A percentile compares a stretch with the other conserved stretches of the same genome.
These are phyloP conservation scores for Aureobasidium uvarum DNA, from an alignment of 2,329 filamentous ascomycete species.

Conservation along the genomic window DNA sequence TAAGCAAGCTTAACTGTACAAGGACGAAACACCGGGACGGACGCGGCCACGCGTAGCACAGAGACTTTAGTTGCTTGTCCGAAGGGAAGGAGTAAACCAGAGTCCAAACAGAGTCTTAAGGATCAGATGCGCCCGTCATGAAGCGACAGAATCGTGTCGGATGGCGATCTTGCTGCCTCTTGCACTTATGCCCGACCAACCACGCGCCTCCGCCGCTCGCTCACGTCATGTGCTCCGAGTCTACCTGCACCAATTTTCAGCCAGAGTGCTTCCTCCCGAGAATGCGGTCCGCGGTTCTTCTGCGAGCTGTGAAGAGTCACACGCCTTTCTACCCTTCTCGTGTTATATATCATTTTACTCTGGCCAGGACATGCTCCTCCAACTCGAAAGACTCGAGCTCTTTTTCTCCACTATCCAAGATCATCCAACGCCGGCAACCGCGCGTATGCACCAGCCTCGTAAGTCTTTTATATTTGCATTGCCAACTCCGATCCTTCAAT, in stretches of 20 bases:
- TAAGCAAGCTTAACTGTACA: slow-evolving; percentile 1
- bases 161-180: slow-evolving; percentile 19
- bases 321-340: no score
- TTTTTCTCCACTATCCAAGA: no score
- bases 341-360: background rate
- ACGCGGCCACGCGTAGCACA: slow-evolving; percentile 17
- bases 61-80: background rate
- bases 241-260: slow-evolving; percentile 11
- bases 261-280: slow-evolving; percentile 13
- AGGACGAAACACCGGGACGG: background rate
- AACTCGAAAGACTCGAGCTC: background rate
- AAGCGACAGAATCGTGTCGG: slow-evolving; percentile 12
- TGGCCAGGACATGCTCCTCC: background rate
- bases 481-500: slow-evolving; percentile 19
- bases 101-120: slow-evolving; percentile 22
- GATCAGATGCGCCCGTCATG: slow-evolving; percentile 22
- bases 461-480: slow-evolving; percentile 3
- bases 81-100: background rate
- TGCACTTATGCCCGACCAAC: slow-evolving; percentile 24
- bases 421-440: background rate
- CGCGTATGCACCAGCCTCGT: slow-evolving; percentile 20
- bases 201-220: slow-evolving; percentile 1
- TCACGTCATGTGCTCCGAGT: slow-evolving; percentile 21
- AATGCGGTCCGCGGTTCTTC: slow-evolving; percentile 14
- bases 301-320: background rate